These are phyloP conservation scores for Metschnikowia baotianmanensis DNA, from an alignment of 805 yeast genomes.

Conservation along the genomic window DNA sequence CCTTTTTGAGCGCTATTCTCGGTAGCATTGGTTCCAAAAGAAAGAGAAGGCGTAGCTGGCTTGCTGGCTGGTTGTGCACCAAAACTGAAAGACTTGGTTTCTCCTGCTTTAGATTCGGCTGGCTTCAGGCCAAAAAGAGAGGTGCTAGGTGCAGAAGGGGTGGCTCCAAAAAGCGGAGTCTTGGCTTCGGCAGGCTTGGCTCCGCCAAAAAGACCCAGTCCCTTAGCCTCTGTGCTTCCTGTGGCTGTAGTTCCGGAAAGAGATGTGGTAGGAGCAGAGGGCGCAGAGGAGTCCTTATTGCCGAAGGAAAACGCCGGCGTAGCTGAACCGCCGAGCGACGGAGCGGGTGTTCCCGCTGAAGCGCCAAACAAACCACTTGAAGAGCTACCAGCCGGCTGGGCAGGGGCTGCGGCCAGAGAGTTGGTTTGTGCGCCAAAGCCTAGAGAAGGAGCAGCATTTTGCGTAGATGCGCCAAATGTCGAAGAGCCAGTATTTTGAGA, in stretches of 20 bases:
- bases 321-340: slow-evolving; percentile 5
- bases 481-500: background rate
- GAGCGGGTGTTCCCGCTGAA: slow-evolving; percentile 1
- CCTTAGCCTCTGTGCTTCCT: slow-evolving; percentile 1
- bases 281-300: slow-evolving; percentile 8
- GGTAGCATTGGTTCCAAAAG: slow-evolving; percentile 24
- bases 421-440: background rate
- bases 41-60: slow-evolving; percentile 15
- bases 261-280: slow-evolving; percentile 1
- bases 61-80: slow-evolving; percentile 21
- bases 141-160: slow-evolving; percentile 5
- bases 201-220: slow-evolving; percentile 8
- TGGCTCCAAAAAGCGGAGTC: slow-evolving; percentile 10
- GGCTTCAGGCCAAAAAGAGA: slow-evolving; percentile 15
- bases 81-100: slow-evolving; percentile 13
- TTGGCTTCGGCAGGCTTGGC: slow-evolving; percentile 20
- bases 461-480: background rate
- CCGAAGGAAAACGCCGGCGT: slow-evolving; percentile 15
- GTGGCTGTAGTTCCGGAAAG: slow-evolving; percentile 3
- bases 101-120: slow-evolving; percentile 8
- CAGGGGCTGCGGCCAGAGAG: background rate
- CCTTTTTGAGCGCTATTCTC: slow-evolving; percentile 3
- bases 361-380: slow-evolving; percentile 8
- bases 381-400: background rate
- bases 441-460: slow-evolving; percentile 1